These are phyloP conservation scores for Penicillium sp. DNA, from an alignment of 2,329 filamentous ascomycete genomes.

Conservation along the genomic window DNA sequence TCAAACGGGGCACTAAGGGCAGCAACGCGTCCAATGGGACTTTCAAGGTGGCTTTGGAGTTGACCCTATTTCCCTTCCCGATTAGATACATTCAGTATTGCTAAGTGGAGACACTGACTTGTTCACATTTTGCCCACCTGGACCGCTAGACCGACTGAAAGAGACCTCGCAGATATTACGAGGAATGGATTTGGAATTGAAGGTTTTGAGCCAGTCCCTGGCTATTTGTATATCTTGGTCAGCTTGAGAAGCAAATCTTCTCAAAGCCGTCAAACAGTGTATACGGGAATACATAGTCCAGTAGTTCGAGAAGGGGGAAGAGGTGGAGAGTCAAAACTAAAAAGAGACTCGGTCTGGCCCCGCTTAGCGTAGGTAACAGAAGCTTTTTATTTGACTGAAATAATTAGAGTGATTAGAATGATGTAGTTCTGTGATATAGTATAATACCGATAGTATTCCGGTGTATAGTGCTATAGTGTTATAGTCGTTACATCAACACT, in stretches of 20 bases:
- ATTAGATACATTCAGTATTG: conserved; percentile 5
- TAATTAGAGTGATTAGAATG: background rate
- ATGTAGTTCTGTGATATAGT: background rate
- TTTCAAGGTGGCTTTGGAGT: conserved; percentile 64
- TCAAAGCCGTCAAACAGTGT: conserved; percentile 6
- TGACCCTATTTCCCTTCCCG: conserved; percentile 50
- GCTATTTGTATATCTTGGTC: conserved; percentile 39
- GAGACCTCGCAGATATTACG: conserved; percentile 56
- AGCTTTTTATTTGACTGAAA: background rate
- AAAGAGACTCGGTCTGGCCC: conserved; percentile 2
- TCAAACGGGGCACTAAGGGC: conserved; percentile 52
- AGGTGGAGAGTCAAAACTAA: background rate
- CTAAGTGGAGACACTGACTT: conserved; percentile 50
- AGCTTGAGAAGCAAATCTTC: conserved; percentile 30
- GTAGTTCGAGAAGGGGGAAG: background rate
- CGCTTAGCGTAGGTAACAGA: conserved; percentile 1
- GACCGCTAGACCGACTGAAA: conserved; percentile 63
- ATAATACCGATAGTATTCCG: too few relatives aligned
- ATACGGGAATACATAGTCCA: background rate
- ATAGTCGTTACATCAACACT: background rate
- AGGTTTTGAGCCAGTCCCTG: conserved; percentile 56
- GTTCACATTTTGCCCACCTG: conserved; percentile 67
- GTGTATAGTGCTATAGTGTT: background rate
- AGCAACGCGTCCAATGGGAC: conserved; percentile 54
- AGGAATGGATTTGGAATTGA: conserved; percentile 56